phyloP scores from a whole-genome alignment of 2,329 filamentous ascomycete species.

The Paecilomyces sp. region DNA sequence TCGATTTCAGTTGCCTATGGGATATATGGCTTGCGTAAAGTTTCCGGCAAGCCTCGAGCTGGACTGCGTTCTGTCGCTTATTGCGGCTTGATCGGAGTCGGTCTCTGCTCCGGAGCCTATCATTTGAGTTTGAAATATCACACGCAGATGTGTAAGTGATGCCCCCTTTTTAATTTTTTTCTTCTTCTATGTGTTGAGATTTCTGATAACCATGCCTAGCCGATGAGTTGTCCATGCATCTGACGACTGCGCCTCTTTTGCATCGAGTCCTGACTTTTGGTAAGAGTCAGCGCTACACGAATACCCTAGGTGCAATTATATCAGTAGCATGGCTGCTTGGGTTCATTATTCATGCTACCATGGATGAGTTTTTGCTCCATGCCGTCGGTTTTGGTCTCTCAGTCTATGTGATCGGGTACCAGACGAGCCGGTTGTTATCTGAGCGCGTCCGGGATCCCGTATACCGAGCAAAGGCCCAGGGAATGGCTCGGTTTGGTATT shows the following conservation, averaged over 20 bases:
- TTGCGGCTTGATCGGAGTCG: slow-evolving; percentile 25
- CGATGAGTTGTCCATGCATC: slow-evolving; percentile 38
- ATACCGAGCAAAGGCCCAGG: slow-evolving; percentile 12
- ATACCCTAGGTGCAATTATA: slow-evolving; percentile 26
- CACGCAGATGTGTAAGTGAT: slow-evolving; percentile 4
- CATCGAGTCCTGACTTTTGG: slow-evolving; percentile 35
- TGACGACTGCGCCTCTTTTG: slow-evolving; percentile 35
- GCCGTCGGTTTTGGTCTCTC: slow-evolving; percentile 28
- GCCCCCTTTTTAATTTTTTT: neutral
- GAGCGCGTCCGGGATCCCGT: slow-evolving; percentile 21
- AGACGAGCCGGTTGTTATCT: slow-evolving; percentile 23
- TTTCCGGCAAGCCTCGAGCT: slow-evolving; percentile 12
- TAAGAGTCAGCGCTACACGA: slow-evolving; percentile 15
- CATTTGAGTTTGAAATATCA: slow-evolving; percentile 5
- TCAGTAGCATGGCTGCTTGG: slow-evolving; percentile 1
- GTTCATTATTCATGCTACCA: slow-evolving; percentile 31
- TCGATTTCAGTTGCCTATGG: slow-evolving; percentile 29
- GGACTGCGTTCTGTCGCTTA: slow-evolving; percentile 28
- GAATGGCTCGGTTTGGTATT: slow-evolving; percentile 15
- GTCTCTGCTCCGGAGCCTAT: slow-evolving; percentile 2
- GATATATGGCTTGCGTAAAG: slow-evolving; percentile 28
- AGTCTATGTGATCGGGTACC: slow-evolving; percentile 27
- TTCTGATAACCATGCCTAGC: slow-evolving; percentile 13
- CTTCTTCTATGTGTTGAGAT: neutral
- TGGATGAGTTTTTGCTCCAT: slow-evolving; percentile 38